A percentile compares a stretch with the other conserved stretches of the same genome.
Conservation (phyloP, 2,329 filamentous ascomycete species). For the Aspergillus candidus region DNA sequence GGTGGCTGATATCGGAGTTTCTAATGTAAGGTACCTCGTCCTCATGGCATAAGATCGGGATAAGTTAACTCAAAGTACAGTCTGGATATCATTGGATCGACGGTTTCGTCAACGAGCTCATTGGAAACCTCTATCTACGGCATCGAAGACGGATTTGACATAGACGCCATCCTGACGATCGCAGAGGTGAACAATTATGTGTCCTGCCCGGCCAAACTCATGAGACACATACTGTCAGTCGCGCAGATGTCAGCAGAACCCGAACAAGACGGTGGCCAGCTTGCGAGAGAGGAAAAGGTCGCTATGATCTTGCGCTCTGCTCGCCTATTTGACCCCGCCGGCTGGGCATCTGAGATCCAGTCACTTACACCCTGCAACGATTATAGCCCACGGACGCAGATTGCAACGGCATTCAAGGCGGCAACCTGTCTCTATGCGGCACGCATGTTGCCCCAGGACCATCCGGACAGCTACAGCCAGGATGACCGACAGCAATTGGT, state of each 20-base stretch:
- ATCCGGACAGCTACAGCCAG: background rate
- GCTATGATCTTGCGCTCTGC: background rate
- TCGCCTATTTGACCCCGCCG: slow-evolving; percentile 1
- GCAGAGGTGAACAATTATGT: slow-evolving; percentile 1
- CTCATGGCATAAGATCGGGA: no score
- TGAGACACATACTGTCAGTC: background rate
- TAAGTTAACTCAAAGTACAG: background rate
- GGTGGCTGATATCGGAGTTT: slow-evolving; percentile 1
- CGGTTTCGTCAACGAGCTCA: background rate
- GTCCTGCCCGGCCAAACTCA: background rate
- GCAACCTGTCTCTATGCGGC: slow-evolving; percentile 1
- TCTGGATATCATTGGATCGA: slow-evolving; percentile 2
- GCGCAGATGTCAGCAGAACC: background rate
- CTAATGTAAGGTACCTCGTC: background rate
- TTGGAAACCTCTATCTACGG: background rate
- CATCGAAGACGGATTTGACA: background rate
- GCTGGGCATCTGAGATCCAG: slow-evolving; percentile 1
- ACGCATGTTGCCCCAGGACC: background rate
- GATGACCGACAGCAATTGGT: background rate
- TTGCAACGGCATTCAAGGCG: slow-evolving; percentile 2
- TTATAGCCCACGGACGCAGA: background rate
- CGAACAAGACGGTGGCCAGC: background rate
- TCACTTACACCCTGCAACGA: background rate
- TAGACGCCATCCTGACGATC: background rate
- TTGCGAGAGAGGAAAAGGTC: no score